phyloP scores from a whole-genome alignment of 805 yeast genomes.

The Huiozyma sinensis region DNA sequence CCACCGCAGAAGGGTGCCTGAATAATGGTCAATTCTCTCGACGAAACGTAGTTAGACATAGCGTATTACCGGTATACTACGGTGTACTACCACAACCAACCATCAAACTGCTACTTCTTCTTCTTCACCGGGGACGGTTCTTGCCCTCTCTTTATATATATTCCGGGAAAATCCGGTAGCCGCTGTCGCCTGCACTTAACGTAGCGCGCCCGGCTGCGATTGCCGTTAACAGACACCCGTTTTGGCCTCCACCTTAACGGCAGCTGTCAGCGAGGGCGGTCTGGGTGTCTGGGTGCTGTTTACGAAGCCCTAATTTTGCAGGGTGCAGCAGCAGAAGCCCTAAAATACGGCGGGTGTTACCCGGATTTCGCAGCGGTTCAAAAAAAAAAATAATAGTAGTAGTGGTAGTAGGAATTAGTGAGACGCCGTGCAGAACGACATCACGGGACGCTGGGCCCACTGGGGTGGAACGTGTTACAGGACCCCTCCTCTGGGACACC shows the following conservation, averaged over 20 bases:
- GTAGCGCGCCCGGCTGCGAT: background rate
- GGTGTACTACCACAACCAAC: background rate
- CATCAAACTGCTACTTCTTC: background rate
- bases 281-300: too few relatives aligned
- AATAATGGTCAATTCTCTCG: conserved; percentile 48
- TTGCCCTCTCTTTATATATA: background rate
- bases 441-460: too few relatives aligned
- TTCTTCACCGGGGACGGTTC: background rate
- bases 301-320: too few relatives aligned
- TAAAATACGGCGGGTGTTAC: too few relatives aligned
- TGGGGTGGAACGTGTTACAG: too few relatives aligned
- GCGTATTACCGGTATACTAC: background rate
- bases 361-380: too few relatives aligned
- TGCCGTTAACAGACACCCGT: background rate
- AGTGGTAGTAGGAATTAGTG: too few relatives aligned
- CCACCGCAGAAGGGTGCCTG: conserved; percentile 95
- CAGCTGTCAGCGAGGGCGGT: background rate
- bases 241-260: background rate
- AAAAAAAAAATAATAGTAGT: too few relatives aligned
- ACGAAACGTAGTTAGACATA: conserved; percentile 40
- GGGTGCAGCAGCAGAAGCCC: too few relatives aligned
- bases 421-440: too few relatives aligned
- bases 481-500: too few relatives aligned
- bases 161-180: background rate
- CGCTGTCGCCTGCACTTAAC: background rate